Conservation (phyloP, 208 protist species). For the Wallacemonas sp. region DNA sequence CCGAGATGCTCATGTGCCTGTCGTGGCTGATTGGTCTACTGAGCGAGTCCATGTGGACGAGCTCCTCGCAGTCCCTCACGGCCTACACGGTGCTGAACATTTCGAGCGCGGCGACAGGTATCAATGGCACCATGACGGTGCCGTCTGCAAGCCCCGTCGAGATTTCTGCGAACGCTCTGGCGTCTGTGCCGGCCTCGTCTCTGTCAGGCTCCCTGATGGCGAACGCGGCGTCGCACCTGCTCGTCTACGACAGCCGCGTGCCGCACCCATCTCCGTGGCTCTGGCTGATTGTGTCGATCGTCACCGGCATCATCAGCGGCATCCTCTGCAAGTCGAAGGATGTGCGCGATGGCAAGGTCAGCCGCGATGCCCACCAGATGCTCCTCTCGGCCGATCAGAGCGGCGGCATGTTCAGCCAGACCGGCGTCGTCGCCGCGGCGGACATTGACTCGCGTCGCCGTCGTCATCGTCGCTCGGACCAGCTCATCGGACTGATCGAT, state of each 20-base stretch:
- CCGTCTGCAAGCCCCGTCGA: too few relatives aligned
- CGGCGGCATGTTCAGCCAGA: slow-evolving; percentile 12
- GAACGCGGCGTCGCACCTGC: slow-evolving; percentile 11
- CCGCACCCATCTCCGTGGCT: slow-evolving; percentile 35
- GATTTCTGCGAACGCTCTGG: too few relatives aligned
- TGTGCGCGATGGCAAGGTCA: slow-evolving; percentile 63
- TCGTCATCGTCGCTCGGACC: slow-evolving; percentile 9
- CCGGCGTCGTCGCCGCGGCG: neutral
- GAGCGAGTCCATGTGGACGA: slow-evolving; percentile 65
- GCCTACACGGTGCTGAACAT: neutral
- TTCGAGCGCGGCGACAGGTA: neutral
- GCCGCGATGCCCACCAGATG: slow-evolving; percentile 35
- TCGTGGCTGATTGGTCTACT: slow-evolving; percentile 69
- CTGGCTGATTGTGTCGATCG: slow-evolving; percentile 75
- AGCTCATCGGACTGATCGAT: slow-evolving; percentile 56
- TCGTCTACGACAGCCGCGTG: slow-evolving; percentile 19
- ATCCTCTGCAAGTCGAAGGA: slow-evolving; percentile 86
- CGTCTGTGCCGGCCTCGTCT: slow-evolving; percentile 6
- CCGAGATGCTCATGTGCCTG: slow-evolving; percentile 68
- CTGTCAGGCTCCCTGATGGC: neutral
- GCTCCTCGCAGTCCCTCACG: slow-evolving; percentile 16
- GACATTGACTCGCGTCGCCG: slow-evolving; percentile 1
- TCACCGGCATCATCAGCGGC: slow-evolving; percentile 73
- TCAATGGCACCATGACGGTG: slow-evolving; percentile 5
- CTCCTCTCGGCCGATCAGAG: slow-evolving; percentile 14